Conservation (phyloP, 208 protist species). For the Trypanosoma congolense region DNA sequence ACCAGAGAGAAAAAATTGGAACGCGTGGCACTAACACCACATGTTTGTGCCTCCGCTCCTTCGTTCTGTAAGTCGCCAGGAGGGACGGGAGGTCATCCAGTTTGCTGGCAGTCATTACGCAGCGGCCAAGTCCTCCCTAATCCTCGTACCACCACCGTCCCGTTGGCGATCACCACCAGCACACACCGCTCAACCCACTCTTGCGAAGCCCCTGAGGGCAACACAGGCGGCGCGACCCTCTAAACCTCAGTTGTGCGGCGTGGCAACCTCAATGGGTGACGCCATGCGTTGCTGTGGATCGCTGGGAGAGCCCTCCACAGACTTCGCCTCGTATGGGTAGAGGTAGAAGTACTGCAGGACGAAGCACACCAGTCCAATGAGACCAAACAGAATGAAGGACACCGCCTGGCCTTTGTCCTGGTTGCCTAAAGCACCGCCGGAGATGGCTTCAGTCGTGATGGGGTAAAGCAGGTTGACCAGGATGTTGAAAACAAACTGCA, state of each 20-base stretch:
- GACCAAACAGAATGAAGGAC: conserved; percentile 84
- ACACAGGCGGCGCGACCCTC: background rate
- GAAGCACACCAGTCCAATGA: conserved; percentile 61
- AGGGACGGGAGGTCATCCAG: too few relatives aligned
- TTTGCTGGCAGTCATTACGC: too few relatives aligned
- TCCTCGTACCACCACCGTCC: too few relatives aligned
- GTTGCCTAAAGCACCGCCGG: conserved; percentile 33
- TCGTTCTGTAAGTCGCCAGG: too few relatives aligned
- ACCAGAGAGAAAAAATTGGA: too few relatives aligned
- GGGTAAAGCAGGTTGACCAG: conserved; percentile 88
- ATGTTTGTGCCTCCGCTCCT: too few relatives aligned
- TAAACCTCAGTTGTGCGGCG: background rate
- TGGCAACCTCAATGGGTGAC: background rate
- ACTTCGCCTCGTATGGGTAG: conserved; percentile 44
- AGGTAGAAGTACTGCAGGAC: conserved; percentile 74
- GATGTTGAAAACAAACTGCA: conserved; percentile 83
- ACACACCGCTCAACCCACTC: background rate
- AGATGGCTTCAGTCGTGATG: conserved; percentile 69
- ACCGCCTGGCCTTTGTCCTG: conserved; percentile 70
- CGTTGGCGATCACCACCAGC: too few relatives aligned
- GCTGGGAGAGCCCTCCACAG: background rate
- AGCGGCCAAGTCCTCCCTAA: too few relatives aligned
- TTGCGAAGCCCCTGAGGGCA: background rate
- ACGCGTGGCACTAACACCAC: too few relatives aligned
- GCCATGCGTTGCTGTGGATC: background rate